Base-by-base conservation (phyloP, 2,329 filamentous ascomycete genomes). In the Thielaviopsis ethacetica region DNA sequence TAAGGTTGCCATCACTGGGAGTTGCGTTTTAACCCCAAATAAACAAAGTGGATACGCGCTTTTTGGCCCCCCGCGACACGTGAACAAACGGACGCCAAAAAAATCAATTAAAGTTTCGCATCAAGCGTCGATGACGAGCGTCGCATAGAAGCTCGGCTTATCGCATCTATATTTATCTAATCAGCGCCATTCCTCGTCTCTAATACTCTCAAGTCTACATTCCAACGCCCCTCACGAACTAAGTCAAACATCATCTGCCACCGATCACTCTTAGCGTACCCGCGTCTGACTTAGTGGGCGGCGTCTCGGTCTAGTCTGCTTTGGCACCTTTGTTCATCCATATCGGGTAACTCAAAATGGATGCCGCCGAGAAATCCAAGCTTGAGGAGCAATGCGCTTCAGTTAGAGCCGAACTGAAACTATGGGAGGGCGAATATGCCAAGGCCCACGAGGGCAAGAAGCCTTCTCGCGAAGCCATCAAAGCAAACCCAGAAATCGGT, bases 381-480 rank as follows among this genome's bases (percentile, higher is more conserved):
- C 79, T 77, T 61, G 78, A 82, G 66, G 67, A 65, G 10, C 73
- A 76, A 65, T 76, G 76, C 13, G 73, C 75, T 63, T 67, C 75
- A 55, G 72, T 90, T n/a, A 79, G 85, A n/a, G 71, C 74, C 44
- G 82, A 87, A 62, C 72, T 91, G 54, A 91, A 91, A 70, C 69
- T 70, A 63, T 93, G 86, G 83, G 88, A 93, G 68, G 81, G 75
- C 63, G 72, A 78, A 6, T 91, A 87, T 74, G 77, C 80, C 5
- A 72, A 73, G 24, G 68, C 73, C 17, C 78, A 91, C 66, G 73
- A 72, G 34, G 86, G 86, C 56, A 78, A 76, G 63, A 91, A 89
- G 72, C 84, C 87, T 3, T 74, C 77, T 55, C 78, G 85, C 60
- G 79, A 82, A n/a, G 86, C 89, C 66, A 90, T 91, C 73, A 90